phyloP scores from a whole-genome alignment of 306 rosid species.

The Luffa aegyptiaca region DNA sequence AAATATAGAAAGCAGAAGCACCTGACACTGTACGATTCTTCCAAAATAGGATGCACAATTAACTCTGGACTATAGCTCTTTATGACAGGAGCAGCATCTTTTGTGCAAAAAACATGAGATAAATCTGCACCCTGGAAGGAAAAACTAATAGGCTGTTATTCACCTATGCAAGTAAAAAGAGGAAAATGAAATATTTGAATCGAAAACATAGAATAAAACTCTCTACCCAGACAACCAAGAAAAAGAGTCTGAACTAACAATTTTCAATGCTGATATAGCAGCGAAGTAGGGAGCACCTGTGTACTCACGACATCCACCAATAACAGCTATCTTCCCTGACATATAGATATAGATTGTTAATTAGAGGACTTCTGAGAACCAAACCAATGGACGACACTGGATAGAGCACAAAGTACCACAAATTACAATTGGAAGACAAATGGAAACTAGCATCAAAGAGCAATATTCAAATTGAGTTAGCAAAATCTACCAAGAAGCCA shows the following conservation, averaged over 20 bases:
- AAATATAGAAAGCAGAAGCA: slow-evolving; percentile 15
- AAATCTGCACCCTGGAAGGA: slow-evolving; percentile 74
- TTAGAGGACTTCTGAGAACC: not conserved
- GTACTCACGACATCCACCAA: slow-evolving; percentile 97
- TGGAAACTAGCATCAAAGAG: not conserved
- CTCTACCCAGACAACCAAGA: not conserved
- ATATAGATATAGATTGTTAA: slow-evolving; percentile 18
- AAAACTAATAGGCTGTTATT: not conserved
- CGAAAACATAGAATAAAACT: not conserved
- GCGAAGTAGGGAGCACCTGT: slow-evolving; percentile 98
- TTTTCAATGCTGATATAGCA: slow-evolving; percentile 83
- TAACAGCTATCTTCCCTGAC: slow-evolving; percentile 82
- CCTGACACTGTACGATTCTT: slow-evolving; percentile 77
- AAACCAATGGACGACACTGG: not conserved
- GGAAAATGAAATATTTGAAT: not conserved
- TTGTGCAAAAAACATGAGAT: slow-evolving; percentile 92
- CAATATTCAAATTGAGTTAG: not conserved
- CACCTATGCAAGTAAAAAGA: not conserved
- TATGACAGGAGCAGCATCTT: slow-evolving; percentile 80
- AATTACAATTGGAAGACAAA: not conserved
- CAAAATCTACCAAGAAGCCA: not conserved
- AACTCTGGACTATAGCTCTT: slow-evolving; percentile 90
- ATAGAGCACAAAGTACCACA: not conserved
- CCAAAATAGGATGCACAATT: slow-evolving; percentile 78
- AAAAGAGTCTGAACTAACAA: slow-evolving; percentile 34